phyloP scores from a whole-genome alignment of 2,329 filamentous ascomycete species.

The Neoscytalidium dimidiatum region DNA sequence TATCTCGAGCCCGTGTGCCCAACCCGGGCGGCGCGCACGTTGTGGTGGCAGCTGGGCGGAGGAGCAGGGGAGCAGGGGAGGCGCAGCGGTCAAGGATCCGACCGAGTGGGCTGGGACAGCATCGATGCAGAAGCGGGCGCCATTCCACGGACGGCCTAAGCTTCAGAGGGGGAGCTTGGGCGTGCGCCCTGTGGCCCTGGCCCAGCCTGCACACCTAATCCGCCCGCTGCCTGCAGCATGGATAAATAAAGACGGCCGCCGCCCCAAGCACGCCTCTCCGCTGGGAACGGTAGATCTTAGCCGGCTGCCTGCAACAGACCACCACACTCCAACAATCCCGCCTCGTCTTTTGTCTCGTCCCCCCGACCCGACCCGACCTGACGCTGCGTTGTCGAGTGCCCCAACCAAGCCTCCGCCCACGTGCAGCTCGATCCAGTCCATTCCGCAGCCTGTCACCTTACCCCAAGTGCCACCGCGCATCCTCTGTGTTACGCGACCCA shows the following conservation, averaged over 20 bases:
- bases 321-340: not conserved
- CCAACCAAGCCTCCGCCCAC: not conserved
- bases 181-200: not conserved
- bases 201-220: conserved; percentile 6
- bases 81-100: conserved; percentile 16
- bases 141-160: not conserved
- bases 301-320: not conserved
- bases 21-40: conserved; percentile 7
- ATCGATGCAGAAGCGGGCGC: conserved; percentile 2
- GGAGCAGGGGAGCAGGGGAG: conserved; percentile 3
- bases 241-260: conserved; percentile 17
- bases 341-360: not conserved
- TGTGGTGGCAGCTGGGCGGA: conserved; percentile 11
- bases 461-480: not conserved
- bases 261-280: not conserved
- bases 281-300: conserved; percentile 4
- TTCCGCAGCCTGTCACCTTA: conserved; percentile 2
- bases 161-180: not conserved
- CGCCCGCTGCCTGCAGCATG: conserved; percentile 12
- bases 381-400: too few relatives aligned
- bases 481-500: conserved; percentile 13
- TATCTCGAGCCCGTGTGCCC: conserved; percentile 3
- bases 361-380: too few relatives aligned
- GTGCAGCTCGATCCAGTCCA: conserved; percentile 1
- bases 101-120: conserved; percentile 8